A percentile compares a stretch with the other conserved stretches of the same genome.
Evolutionary conservation across 148 eudicot species (phyloP).

Genomic region (Vaccinium corymbosum): DNA sequence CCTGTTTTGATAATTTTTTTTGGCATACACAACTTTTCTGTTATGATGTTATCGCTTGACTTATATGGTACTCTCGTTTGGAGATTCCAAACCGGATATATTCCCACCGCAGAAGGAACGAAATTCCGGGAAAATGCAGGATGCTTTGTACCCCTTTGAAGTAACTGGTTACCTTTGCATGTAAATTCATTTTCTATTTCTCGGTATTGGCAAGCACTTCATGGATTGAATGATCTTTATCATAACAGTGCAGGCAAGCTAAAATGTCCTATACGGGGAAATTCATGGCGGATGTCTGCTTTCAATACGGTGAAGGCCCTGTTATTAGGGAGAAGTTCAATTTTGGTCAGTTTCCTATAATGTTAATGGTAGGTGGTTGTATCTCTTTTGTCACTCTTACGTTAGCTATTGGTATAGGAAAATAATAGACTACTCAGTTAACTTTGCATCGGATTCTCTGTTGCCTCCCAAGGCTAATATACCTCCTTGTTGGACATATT

Average conservation of each 20-base stretch:
- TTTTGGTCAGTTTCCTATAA: slow-evolving; percentile 78
- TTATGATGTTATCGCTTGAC: slow-evolving; percentile 54
- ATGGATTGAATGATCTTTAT: not conserved
- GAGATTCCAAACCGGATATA: slow-evolving; percentile 37
- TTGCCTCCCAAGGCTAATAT: not conserved
- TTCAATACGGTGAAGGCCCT: slow-evolving; percentile 57
- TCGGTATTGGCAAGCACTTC: not conserved
- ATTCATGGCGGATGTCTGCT: slow-evolving; percentile 48
- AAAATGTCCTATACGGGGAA: slow-evolving; percentile 67
- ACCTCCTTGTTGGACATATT: not conserved
- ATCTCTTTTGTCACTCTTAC: not conserved
- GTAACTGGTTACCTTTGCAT: slow-evolving; percentile 23
- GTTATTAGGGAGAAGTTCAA: slow-evolving; percentile 41
- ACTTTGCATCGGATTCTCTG: not conserved
- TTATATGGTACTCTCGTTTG: slow-evolving; percentile 50
- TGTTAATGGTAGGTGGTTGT: slow-evolving; percentile 63
- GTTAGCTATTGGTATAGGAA: not conserved
- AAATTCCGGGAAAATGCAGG: slow-evolving; percentile 14
- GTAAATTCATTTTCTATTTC: not conserved
- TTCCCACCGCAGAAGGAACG: slow-evolving; percentile 58
- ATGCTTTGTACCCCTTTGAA: slow-evolving; percentile 62
- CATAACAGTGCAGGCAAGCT: slow-evolving; percentile 91
- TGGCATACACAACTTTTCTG: not conserved
- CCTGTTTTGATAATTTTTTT: not conserved
- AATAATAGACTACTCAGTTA: not conserved